Evolutionary conservation across 140 eudicot genomes (phyloP), one percentile per base, ranked within the genome.

Genomic region (Oenanthe javanica): DNA sequence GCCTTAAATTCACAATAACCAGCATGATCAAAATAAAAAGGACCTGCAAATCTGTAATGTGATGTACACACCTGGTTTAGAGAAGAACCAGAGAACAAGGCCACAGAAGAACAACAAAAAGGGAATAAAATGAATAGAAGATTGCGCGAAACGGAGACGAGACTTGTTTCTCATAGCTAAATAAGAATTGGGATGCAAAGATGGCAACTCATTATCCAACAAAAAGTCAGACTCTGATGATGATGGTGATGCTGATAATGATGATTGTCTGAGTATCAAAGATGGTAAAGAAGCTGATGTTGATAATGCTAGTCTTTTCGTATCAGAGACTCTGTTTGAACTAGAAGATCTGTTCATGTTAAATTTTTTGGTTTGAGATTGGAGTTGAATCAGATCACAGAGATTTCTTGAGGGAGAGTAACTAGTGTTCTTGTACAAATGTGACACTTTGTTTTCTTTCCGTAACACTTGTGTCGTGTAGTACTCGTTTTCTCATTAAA

Each of bases 111-210:
- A 19, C 52, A 86, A 81, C 67, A 86, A 19, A 3, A 86, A 13
- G 4, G 86, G 88, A 79, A 86, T 86, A 76, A 80, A 18, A 79
- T 86, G 88, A 45, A 86, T 54, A 48, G 86, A 86, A 43, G 80
- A 67, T 48, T 82, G 80, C 5, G 86, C 85, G 48, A 83, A 86
- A 76, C 82, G 83, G 78, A 72, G 47, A 14, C 86, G 88, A 76
- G 59, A 50, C 19, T 64, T 79, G 36, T 86, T 81, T 54, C 81
- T 69, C 73, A 82, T 82, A 6, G 82, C 86, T 15, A 61, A 75
- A 14, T 66, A 64, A 1, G 88, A 86, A 38, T 69, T 75, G 11
- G 88, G 88, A 48, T 80, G 72, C 48, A 40, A 77, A 1, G 55
- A 54, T 31, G 86, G 88, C 71, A 82, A 76, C 16, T 77, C 82